Percentiles rank a stretch among this genome's conserved stretches.
Evolutionary conservation across 2,329 filamentous ascomycete genomes (phyloP).

Genomic region (Chalaropsis ovoidea): DNA sequence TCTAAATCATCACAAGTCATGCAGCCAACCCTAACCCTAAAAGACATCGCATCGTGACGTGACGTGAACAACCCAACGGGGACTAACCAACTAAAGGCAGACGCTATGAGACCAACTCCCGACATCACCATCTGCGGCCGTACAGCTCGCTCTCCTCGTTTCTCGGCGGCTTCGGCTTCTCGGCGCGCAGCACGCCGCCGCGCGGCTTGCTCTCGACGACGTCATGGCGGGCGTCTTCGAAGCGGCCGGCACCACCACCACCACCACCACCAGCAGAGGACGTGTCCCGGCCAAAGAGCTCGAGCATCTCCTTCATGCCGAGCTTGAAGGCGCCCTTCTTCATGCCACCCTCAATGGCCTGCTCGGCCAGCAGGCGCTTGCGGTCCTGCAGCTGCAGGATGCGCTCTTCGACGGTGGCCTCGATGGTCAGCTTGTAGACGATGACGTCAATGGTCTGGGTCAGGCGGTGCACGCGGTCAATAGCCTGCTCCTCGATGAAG

Average conservation of each 20-base stretch:
- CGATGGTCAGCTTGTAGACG: slow-evolving; percentile 87
- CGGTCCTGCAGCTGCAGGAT: slow-evolving; percentile 92
- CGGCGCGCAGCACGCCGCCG: slow-evolving; percentile 29
- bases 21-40: no score
- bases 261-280: slow-evolving; percentile 23
- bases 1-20: no score
- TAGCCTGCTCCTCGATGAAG: slow-evolving; percentile 98
- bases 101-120: no score
- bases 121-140: slow-evolving; percentile 34
- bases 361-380: slow-evolving; percentile 82
- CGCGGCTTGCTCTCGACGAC: slow-evolving; percentile 27
- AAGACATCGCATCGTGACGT: no score
- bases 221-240: neutral
- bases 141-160: slow-evolving; percentile 35
- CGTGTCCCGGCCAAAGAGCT: slow-evolving; percentile 59
- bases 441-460: slow-evolving; percentile 92
- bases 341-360: slow-evolving; percentile 74
- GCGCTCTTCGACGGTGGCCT: slow-evolving; percentile 78
- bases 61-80: no score
- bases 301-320: slow-evolving; percentile 84
- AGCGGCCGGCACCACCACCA: slow-evolving; percentile 15
- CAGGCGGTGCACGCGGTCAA: slow-evolving; percentile 95
- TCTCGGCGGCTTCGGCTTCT: slow-evolving; percentile 27
- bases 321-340: slow-evolving; percentile 69
- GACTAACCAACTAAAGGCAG: no score